These are phyloP conservation scores for Tylopilus sp. DNA, from an alignment of 768 basidiomycete species.

Conservation along the genomic window DNA sequence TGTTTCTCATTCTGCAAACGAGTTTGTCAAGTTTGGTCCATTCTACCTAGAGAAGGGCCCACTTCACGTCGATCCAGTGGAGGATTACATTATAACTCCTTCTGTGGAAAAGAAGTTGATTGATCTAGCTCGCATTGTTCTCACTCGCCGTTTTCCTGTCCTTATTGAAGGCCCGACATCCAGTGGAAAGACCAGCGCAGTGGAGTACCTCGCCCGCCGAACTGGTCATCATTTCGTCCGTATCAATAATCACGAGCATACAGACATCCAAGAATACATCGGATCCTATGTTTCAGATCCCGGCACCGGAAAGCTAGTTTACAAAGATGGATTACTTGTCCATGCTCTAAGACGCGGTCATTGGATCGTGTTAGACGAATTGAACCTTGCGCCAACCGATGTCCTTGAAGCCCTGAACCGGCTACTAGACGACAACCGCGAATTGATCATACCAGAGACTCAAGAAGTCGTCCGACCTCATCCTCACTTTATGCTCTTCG, in stretches of 20 bases:
- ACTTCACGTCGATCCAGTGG: slow-evolving; percentile 54
- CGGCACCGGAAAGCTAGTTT: slow-evolving; percentile 87
- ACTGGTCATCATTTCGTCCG: slow-evolving; percentile 96
- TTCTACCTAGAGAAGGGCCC: slow-evolving; percentile 87
- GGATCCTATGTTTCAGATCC: slow-evolving; percentile 96
- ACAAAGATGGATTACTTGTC: slow-evolving; percentile 92
- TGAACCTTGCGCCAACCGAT: slow-evolving; percentile 96
- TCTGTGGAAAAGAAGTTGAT: slow-evolving; percentile 94
- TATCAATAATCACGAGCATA: slow-evolving; percentile 99
- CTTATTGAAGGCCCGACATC: slow-evolving; percentile 98
- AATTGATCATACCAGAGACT: slow-evolving; percentile 92
- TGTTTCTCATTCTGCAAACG: slow-evolving; percentile 41
- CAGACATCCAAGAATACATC: slow-evolving; percentile 98
- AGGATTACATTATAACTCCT: slow-evolving; percentile 91
- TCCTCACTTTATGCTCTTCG: slow-evolving; percentile 96
- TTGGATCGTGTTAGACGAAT: slow-evolving; percentile 98
- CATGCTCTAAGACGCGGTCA: slow-evolving; percentile 87
- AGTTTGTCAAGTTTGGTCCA: slow-evolving; percentile 82
- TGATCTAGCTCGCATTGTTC: slow-evolving; percentile 87
- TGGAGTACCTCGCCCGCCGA: slow-evolving; percentile 89
- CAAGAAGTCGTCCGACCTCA: slow-evolving; percentile 93
- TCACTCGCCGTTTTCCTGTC: slow-evolving; percentile 87
- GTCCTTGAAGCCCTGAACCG: slow-evolving; percentile 97
- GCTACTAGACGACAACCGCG: slow-evolving; percentile 94
- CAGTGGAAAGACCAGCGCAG: slow-evolving; percentile 93